Conservation (phyloP, 139 green algal genomes). For the Chlorella sorokiniana region DNA sequence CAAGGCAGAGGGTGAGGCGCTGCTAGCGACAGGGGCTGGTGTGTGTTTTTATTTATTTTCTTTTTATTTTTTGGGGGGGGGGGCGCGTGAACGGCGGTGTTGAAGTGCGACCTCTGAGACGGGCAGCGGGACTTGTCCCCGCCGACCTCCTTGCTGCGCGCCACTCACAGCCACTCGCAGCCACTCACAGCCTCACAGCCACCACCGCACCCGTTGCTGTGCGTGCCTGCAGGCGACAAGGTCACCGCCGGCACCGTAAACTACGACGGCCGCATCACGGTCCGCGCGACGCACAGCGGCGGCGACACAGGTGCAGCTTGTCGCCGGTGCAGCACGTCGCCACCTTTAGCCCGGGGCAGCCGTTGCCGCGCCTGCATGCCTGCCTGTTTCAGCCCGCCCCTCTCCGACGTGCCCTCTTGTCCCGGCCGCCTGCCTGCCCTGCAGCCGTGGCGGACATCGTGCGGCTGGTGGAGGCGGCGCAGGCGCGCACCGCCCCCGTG, state of each 20-base stretch:
- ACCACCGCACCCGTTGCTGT: too few species aligned
- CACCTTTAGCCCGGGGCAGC: background rate
- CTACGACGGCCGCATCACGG: constrained; percentile 74
- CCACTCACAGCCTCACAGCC: too few species aligned
- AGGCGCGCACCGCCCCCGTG: constrained; percentile 79
- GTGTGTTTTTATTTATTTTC: background rate
- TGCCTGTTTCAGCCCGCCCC: background rate
- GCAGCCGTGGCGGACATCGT: constrained; percentile 85
- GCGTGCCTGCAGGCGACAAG: constrained; percentile 53
- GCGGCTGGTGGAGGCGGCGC: constrained; percentile 77
- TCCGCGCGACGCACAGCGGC: constrained; percentile 69
- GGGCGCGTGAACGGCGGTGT: too few species aligned
- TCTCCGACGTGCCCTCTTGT: background rate
- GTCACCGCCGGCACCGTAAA: constrained; percentile 88
- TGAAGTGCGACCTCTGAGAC: too few species aligned
- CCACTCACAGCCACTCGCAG: too few species aligned
- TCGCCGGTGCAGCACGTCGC: background rate
- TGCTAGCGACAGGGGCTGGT: background rate
- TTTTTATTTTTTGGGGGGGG: too few species aligned
- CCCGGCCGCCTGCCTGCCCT: background rate
- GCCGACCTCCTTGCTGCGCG: too few species aligned
- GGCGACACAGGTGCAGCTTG: constrained; percentile 57
- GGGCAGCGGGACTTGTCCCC: too few species aligned
- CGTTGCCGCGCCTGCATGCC: background rate
- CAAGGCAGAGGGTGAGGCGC: constrained; percentile 49